Percentiles rank a stretch among this genome's conserved stretches.
Conservation (phyloP, 768 basidiomycete genomes). For the Tricholoma hemisulphureum region DNA sequence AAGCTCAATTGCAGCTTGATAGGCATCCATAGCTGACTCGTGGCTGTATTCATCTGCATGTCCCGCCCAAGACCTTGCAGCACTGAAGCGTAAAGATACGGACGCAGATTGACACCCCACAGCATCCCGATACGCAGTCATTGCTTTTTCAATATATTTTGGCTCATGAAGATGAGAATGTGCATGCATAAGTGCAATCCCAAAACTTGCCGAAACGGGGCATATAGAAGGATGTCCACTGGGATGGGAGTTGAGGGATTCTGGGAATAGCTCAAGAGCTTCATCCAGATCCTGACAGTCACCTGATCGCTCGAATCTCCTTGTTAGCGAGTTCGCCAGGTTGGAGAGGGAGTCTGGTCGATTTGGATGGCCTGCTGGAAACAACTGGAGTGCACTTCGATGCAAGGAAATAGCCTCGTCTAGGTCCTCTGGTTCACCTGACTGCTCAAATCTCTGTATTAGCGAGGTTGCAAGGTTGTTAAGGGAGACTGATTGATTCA, state of each 20-base stretch:
- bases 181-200: background rate
- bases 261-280: conserved; percentile 2
- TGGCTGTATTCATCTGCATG: conserved; percentile 5
- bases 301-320: conserved; percentile 2
- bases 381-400: conserved; percentile 7
- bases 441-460: conserved; percentile 23
- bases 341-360: conserved; percentile 5
- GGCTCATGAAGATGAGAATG: background rate
- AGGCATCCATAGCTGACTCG: background rate
- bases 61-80: conserved; percentile 12
- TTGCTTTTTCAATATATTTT: conserved; percentile 14
- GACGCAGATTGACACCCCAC: conserved; percentile 3
- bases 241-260: background rate
- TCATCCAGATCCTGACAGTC: conserved; percentile 5
- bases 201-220: conserved; percentile 5
- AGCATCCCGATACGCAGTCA: conserved; percentile 6
- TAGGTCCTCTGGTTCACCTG: conserved; percentile 23
- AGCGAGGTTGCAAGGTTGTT: conserved; percentile 28
- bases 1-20: background rate
- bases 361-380: conserved; percentile 15
- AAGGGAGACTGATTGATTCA: conserved; percentile 13
- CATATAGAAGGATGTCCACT: conserved; percentile 3
- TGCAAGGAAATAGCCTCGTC: conserved; percentile 21
- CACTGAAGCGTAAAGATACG: background rate
- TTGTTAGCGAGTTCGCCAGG: conserved; percentile 6